Conservation (phyloP, 1,284 basidiomycete species). For the Moesziomyces parantarcticus region DNA sequence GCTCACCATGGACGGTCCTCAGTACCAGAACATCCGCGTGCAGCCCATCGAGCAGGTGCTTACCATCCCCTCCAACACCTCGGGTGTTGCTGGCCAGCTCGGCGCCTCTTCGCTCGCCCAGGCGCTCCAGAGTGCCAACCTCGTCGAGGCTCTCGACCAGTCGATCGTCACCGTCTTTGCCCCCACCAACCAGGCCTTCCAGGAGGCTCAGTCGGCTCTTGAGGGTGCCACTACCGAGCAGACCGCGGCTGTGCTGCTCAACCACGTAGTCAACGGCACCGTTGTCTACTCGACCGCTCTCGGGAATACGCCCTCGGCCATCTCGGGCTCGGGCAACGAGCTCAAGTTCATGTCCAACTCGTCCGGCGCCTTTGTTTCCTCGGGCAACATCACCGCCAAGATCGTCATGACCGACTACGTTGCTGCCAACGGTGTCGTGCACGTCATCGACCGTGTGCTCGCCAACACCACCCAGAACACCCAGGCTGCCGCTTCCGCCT, state of each 20-base stretch:
- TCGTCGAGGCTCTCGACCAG: slow-evolving; percentile 70
- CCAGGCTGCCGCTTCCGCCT: slow-evolving; percentile 73
- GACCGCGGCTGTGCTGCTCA: slow-evolving; percentile 68
- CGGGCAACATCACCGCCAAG: slow-evolving; percentile 72
- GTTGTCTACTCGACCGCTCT: slow-evolving; percentile 74
- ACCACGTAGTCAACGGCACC: slow-evolving; percentile 77
- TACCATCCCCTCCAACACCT: slow-evolving; percentile 62
- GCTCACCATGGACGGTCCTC: slow-evolving; percentile 68
- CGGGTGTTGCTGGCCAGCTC: slow-evolving; percentile 17
- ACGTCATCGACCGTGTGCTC: slow-evolving; percentile 76
- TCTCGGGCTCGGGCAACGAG: slow-evolving; percentile 75
- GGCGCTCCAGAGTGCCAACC: slow-evolving; percentile 67
- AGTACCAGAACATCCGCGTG: slow-evolving; percentile 69
- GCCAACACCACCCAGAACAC: slow-evolving; percentile 72
- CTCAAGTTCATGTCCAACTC: slow-evolving; percentile 74
- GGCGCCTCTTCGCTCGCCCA: slow-evolving; percentile 65
- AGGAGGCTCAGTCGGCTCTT: slow-evolving; percentile 70
- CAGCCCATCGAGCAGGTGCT: slow-evolving; percentile 70
- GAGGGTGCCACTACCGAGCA: slow-evolving; percentile 73
- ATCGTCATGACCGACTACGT: slow-evolving; percentile 77
- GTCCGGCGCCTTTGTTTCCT: slow-evolving; percentile 75
- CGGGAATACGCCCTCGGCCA: slow-evolving; percentile 60
- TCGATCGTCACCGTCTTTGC: slow-evolving; percentile 77
- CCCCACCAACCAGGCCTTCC: slow-evolving; percentile 69
- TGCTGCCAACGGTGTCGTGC: slow-evolving; percentile 78